A percentile compares a stretch with the other conserved stretches of the same genome.
Evolutionary conservation across 148 eudicot species (phyloP).

Genomic region (Persicaria tinctoria): DNA sequence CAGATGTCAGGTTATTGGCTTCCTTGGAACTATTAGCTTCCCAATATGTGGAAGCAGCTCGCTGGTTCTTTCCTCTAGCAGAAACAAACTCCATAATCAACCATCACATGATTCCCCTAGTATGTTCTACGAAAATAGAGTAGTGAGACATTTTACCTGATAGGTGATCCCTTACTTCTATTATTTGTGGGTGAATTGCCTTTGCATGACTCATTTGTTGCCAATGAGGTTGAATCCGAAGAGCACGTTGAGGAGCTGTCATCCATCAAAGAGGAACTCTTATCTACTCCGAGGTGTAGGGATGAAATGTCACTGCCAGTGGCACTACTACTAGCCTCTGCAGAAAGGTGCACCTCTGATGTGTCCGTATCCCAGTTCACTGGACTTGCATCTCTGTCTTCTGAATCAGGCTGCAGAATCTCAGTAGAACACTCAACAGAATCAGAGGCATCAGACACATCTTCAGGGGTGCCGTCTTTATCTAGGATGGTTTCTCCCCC

Average conservation of each 20-base stretch:
- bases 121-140: background rate
- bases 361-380: conserved; percentile 75
- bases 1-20: conserved; percentile 31
- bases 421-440: conserved; percentile 46
- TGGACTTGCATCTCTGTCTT: conserved; percentile 62
- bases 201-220: conserved; percentile 38
- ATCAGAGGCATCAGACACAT: conserved; percentile 75
- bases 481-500: conserved; percentile 36
- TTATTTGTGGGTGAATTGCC: conserved; percentile 33
- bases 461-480: conserved; percentile 53
- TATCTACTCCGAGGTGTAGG: conserved; percentile 54
- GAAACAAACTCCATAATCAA: conserved; percentile 14
- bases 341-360: conserved; percentile 51
- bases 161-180: conserved; percentile 49
- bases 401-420: conserved; percentile 54
- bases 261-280: conserved; percentile 46
- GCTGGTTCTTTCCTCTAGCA: conserved; percentile 52
- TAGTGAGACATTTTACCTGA: conserved; percentile 29
- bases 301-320: conserved; percentile 30
- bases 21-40: conserved; percentile 33
- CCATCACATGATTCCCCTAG: background rate
- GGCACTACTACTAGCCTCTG: conserved; percentile 47
- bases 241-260: conserved; percentile 87
- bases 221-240: conserved; percentile 61
- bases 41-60: conserved; percentile 33